Percentiles rank a stretch among this genome's conserved stretches.
Conservation (phyloP, 345 rosid genomes). For the Brassica rapa region DNA sequence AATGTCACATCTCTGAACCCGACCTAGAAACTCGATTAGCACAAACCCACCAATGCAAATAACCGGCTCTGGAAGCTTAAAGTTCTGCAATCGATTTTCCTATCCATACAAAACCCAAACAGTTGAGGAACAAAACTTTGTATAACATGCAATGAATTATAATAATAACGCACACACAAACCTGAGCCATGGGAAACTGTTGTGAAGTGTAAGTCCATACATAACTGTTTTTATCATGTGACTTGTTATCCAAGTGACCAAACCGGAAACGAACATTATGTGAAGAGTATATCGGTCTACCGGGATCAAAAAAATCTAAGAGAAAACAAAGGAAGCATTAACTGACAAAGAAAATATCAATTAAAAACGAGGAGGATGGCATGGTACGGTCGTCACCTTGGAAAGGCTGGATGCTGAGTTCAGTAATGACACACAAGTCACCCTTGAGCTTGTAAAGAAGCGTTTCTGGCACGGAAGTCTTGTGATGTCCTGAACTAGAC, state of each 20-base stretch:
- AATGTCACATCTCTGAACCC: conserved; percentile 79
- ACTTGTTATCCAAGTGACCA: conserved; percentile 55
- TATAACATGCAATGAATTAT: too few relatives aligned
- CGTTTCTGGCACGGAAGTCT: conserved; percentile 72
- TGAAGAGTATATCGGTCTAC: conserved; percentile 81
- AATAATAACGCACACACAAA: too few relatives aligned
- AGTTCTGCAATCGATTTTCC: conserved; percentile 74
- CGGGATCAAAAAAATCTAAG: conserved; percentile 75
- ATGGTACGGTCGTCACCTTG: conserved; percentile 49
- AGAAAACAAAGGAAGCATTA: conserved; percentile 12
- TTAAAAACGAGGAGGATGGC: background rate
- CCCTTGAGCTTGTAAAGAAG: conserved; percentile 64
- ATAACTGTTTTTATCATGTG: conserved; percentile 41
- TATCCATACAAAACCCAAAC: conserved; percentile 24
- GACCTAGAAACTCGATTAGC: conserved; percentile 78
- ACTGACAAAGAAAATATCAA: conserved; percentile 19
- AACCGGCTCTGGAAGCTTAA: conserved; percentile 85
- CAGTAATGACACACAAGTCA: conserved; percentile 70
- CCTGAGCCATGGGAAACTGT: conserved; percentile 51
- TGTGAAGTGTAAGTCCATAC: conserved; percentile 84
- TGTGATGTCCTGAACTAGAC: conserved; percentile 82
- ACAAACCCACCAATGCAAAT: conserved; percentile 81
- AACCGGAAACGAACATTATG: conserved; percentile 65
- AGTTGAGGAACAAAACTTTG: too few relatives aligned
- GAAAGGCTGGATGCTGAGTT: conserved; percentile 77